A percentile compares a stretch with the other conserved stretches of the same genome.
Conservation (phyloP, 83 land plant genomes). For the Isoetes engelmannii region DNA sequence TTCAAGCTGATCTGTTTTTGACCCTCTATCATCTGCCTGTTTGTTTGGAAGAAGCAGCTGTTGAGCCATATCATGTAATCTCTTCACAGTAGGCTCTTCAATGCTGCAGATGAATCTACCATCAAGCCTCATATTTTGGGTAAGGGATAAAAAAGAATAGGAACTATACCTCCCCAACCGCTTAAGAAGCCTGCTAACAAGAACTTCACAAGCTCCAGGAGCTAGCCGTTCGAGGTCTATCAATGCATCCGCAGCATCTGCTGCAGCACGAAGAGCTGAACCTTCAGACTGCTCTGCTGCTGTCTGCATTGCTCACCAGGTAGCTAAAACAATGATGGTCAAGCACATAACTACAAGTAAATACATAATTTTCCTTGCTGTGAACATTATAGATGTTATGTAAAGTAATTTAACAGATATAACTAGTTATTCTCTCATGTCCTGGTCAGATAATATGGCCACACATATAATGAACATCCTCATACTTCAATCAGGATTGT, state of each 20-base stretch:
- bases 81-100: slow-evolving; percentile 69
- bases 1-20: slow-evolving; percentile 24
- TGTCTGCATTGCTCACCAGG: slow-evolving; percentile 37
- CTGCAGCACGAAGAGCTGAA: slow-evolving; percentile 47
- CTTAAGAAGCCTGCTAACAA: slow-evolving; percentile 66
- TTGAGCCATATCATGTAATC: slow-evolving; percentile 56
- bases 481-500: too few species aligned
- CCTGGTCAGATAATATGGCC: too few species aligned
- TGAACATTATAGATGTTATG: too few species aligned
- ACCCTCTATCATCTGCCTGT: slow-evolving; percentile 11
- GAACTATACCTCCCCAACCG: slow-evolving; percentile 58
- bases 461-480: too few species aligned
- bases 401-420: too few species aligned
- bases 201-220: slow-evolving; percentile 85
- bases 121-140: neutral
- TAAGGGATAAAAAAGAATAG: neutral
- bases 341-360: too few species aligned
- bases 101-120: slow-evolving; percentile 35
- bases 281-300: slow-evolving; percentile 76
- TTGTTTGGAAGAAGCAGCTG: slow-evolving; percentile 12
- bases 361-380: too few species aligned
- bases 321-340: too few species aligned
- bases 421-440: too few species aligned
- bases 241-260: slow-evolving; percentile 57
- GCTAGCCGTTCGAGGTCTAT: slow-evolving; percentile 64